phyloP scores from a whole-genome alignment of 208 protist species.

The Leishmania aethiopica region DNA sequence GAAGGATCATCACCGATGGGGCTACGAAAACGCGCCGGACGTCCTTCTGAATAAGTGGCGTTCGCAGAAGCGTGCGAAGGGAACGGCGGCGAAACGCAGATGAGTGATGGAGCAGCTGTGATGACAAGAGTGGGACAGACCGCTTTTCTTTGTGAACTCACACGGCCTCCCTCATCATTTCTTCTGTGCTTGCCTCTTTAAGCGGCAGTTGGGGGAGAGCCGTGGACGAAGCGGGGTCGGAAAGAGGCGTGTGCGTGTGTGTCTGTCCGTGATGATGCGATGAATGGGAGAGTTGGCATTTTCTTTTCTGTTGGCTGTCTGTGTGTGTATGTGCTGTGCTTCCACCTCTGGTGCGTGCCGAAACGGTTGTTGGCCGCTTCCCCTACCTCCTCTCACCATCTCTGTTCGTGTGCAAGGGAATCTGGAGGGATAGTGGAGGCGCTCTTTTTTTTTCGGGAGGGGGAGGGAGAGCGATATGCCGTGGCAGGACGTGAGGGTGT shows the following conservation, averaged over 20 bases:
- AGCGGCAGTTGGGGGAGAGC: background rate
- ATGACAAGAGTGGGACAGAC: background rate
- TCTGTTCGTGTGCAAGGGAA: background rate
- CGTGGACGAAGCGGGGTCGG: background rate
- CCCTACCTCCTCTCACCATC: background rate
- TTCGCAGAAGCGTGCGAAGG: slow-evolving; percentile 32
- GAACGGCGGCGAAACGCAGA: slow-evolving; percentile 13
- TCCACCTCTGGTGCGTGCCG: background rate
- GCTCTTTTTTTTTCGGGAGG: background rate
- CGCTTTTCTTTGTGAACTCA: background rate
- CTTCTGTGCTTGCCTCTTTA: background rate
- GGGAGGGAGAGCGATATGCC: background rate
- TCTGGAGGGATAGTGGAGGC: background rate
- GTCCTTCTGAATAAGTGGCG: slow-evolving; percentile 68
- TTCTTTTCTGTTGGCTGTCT: background rate
- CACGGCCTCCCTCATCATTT: background rate
- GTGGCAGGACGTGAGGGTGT: background rate
- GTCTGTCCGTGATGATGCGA: background rate
- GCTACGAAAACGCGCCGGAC: slow-evolving; percentile 64
- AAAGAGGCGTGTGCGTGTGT: background rate
- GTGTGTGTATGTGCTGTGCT: background rate
- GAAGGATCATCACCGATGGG: slow-evolving; percentile 75
- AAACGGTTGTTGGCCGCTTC: background rate
- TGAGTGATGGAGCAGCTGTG: background rate
- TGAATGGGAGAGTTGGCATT: background rate